A percentile compares a stretch with the other conserved stretches of the same genome.
These are phyloP conservation scores for Trematosphaeria pertusa DNA, from an alignment of 2,329 filamentous ascomycete species.

Conservation along the genomic window DNA sequence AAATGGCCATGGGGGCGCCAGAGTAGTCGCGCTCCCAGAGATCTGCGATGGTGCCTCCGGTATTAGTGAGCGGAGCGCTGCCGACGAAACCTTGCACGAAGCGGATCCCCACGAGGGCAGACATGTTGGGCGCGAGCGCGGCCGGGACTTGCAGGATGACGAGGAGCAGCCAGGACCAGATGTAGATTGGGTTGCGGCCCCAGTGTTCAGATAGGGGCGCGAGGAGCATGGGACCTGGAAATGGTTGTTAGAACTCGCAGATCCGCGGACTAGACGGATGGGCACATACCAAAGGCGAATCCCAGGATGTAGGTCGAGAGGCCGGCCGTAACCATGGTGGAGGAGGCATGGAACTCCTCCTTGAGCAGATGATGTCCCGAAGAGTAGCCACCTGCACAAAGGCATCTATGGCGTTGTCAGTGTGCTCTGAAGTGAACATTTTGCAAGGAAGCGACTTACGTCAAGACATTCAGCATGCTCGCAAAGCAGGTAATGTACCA, in stretches of 20 bases:
- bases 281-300: slow-evolving; percentile 55
- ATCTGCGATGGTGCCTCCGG: slow-evolving; percentile 67
- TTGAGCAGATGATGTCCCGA: slow-evolving; percentile 61
- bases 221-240: slow-evolving; percentile 16
- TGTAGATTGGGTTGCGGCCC: slow-evolving; percentile 43
- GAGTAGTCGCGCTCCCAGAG: slow-evolving; percentile 41
- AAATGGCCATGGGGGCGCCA: slow-evolving; percentile 55
- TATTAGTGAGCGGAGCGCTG: slow-evolving; percentile 54
- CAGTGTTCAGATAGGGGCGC: slow-evolving; percentile 58
- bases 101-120: slow-evolving; percentile 56
- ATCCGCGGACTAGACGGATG: background rate
- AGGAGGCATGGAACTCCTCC: slow-evolving; percentile 50
- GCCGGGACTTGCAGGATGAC: slow-evolving; percentile 35
- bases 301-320: slow-evolving; percentile 53
- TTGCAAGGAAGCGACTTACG: background rate
- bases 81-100: slow-evolving; percentile 58
- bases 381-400: slow-evolving; percentile 53
- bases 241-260: too few species aligned
- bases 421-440: background rate
- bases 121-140: slow-evolving; percentile 51
- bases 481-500: slow-evolving; percentile 53
- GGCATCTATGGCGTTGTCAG: slow-evolving; percentile 5
- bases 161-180: slow-evolving; percentile 33
- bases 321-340: slow-evolving; percentile 52
- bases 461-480: slow-evolving; percentile 38